Base-by-base conservation (phyloP, 2,329 filamentous ascomycete species). In the Colletotrichum liriopes region DNA sequence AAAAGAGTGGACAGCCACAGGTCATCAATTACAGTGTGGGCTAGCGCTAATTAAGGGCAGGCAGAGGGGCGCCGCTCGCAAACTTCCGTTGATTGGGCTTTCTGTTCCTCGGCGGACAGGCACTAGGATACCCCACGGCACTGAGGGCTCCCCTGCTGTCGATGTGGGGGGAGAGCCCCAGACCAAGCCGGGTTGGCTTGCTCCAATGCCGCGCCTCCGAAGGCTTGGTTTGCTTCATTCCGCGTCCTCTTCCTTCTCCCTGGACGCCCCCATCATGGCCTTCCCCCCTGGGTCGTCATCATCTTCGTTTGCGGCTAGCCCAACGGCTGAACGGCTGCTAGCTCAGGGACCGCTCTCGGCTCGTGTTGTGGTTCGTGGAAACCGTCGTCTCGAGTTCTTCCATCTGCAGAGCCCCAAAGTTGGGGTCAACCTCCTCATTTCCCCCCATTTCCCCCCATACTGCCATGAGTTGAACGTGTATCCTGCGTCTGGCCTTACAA, bases 321-420 rank as follows among this genome's bases (percentile, higher is more conserved):
- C 20, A 26, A 8, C 8, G 29, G 20, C 43, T 26, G 29, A 23
- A 37, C 32, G 52, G 8, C 43, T 47, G 58, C 45, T 29, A 45
- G 20, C 23, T 16, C 18, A 55, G 43, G 55, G n/a, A 9, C 55
- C 37, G 20, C 29, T 23, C n/a, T 39, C 67, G 23, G 67, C 63
- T 67, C 49, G 67, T 16, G 29, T 35, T 43, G 52, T 70, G 70
- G 65, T 72, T 72, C 65, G 70, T 72, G 70, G 70, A 72, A 70
- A 56, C 37, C 7, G 52, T 49, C 59, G 45, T 26, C 52, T 60
- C 18, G 23, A 72, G 43, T 72, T 72, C 45, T 59, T 67, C 70
- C 70, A 70, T 65, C 65, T 59, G 70, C 70, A 70, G 70, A 72
- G 70, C 70, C 68, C 70, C 70, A 69, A 68, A 72, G 47, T 63